Conservation (phyloP, 805 yeast genomes). For the Metschnikowia noctiluminum region DNA sequence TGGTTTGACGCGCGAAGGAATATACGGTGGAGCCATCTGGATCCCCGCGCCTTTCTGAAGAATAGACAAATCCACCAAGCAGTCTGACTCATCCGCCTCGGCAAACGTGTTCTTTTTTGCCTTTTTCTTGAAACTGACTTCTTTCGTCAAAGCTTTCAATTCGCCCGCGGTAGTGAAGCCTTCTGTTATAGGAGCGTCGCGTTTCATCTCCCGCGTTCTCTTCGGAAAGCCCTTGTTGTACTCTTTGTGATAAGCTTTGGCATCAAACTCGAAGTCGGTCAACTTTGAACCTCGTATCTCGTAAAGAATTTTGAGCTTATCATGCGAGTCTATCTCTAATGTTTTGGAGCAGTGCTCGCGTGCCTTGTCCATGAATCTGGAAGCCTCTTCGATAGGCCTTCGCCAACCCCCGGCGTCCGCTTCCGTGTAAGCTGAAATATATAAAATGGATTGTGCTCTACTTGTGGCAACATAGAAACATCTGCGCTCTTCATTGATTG, state of each 20-base stretch:
- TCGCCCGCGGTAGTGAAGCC: conserved; percentile 9
- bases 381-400: conserved; percentile 20
- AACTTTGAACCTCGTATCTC: conserved; percentile 9
- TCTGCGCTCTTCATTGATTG: conserved; percentile 72
- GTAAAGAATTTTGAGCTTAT: conserved; percentile 18
- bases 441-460: conserved; percentile 63
- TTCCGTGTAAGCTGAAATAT: conserved; percentile 36
- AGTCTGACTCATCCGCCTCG: background rate
- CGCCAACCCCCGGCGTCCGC: conserved; percentile 17
- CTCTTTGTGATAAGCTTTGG: background rate
- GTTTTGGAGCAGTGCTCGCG: conserved; percentile 10
- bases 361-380: conserved; percentile 27
- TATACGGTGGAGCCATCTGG: conserved; percentile 9
- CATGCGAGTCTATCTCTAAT: conserved; percentile 18
- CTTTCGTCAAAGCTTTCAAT: background rate
- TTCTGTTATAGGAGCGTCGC: background rate
- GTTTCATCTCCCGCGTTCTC: conserved; percentile 5
- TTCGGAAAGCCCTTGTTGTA: conserved; percentile 5
- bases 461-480: conserved; percentile 87
- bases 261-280: conserved; percentile 4
- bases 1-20: conserved; percentile 1
- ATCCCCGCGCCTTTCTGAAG: background rate
- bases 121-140: background rate
- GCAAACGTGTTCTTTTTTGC: background rate
- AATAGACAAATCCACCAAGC: background rate